These are phyloP conservation scores for Heliamphora exappendiculata DNA, from an alignment of 148 eudicot species.

Conservation along the genomic window DNA sequence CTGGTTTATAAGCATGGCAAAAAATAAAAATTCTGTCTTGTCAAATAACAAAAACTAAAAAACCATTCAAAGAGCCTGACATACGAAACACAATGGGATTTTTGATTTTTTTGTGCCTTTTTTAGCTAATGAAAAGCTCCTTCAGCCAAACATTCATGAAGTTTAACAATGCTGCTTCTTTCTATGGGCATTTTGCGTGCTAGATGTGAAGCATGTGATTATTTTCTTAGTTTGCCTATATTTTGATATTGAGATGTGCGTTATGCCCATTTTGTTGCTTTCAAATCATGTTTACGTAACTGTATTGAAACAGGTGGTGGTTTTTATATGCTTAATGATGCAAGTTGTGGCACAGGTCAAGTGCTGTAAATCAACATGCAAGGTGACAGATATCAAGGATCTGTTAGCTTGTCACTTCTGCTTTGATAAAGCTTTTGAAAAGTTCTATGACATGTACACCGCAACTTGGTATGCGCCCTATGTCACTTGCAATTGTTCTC, in stretches of 20 bases:
- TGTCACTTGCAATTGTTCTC: neutral
- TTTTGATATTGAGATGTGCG: neutral
- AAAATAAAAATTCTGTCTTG: no score
- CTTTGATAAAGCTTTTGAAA: slow-evolving; percentile 78
- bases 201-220: neutral
- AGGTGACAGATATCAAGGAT: slow-evolving; percentile 64
- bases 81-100: no score
- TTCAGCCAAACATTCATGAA: neutral
- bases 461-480: slow-evolving; percentile 58
- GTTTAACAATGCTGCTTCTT: neutral
- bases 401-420: slow-evolving; percentile 82
- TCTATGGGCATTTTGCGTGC: neutral
- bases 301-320: neutral
- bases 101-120: no score
- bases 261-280: neutral
- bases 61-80: no score
- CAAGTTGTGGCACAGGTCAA: slow-evolving; percentile 46
- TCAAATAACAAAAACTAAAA: no score
- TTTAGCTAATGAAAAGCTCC: neutral
- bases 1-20: no score
- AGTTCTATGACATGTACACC: slow-evolving; percentile 78
- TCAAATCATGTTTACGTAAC: neutral
- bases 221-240: neutral
- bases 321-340: neutral
- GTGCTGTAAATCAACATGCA: slow-evolving; percentile 79